phyloP scores from a whole-genome alignment of 139 green algal genomes.

The Haematococcus lacustris region DNA sequence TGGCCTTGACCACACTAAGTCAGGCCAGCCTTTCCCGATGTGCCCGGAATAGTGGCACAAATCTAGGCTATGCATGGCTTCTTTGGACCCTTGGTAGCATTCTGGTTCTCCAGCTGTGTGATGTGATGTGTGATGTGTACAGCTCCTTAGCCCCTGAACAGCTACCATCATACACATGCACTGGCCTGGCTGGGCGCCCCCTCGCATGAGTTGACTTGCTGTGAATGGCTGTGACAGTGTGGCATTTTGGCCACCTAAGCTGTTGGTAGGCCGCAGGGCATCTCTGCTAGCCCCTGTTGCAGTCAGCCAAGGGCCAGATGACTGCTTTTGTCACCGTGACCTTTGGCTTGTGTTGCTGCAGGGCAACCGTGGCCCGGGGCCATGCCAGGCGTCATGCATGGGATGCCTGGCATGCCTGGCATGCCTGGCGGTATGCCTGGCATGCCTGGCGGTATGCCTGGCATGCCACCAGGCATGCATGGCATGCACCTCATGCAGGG shows the following conservation, averaged over 20 bases:
- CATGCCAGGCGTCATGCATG: not conserved
- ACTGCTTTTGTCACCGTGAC: not conserved
- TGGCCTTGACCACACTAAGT: too few species aligned
- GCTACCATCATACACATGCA: too few species aligned
- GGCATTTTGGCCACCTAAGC: not conserved
- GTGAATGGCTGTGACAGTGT: not conserved
- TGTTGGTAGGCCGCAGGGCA: not conserved
- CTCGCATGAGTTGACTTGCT: too few species aligned
- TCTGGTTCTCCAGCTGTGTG: too few species aligned
- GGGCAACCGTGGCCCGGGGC: not conserved
- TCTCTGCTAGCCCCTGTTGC: not conserved
- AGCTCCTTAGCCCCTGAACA: too few species aligned
- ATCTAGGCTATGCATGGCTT: too few species aligned
- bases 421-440: not conserved
- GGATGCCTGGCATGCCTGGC: not conserved
- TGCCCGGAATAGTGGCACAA: too few species aligned
- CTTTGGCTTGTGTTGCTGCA: not conserved
- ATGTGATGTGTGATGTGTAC: too few species aligned
- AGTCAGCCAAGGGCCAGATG: not conserved
- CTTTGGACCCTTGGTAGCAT: too few species aligned
- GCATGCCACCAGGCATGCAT: not conserved
- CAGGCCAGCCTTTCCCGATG: too few species aligned
- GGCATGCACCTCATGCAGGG: too few species aligned
- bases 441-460: not conserved
- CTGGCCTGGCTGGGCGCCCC: too few species aligned